Evolutionary conservation across 225 moss, liverwort and hornwort species (phyloP).

Genomic region (Ulota crispa): DNA sequence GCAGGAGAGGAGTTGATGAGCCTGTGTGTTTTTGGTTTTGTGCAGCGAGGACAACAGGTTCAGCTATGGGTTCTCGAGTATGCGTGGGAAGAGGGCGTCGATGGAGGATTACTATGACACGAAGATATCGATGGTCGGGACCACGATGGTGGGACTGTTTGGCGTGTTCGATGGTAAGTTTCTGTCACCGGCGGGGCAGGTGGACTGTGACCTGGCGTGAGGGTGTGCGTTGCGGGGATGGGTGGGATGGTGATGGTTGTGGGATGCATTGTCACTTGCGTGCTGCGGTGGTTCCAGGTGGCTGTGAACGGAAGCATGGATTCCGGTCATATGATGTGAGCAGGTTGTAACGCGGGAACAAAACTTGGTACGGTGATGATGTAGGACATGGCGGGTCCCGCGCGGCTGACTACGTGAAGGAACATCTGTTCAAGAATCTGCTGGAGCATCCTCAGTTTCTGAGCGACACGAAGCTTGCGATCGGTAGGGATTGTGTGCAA

Average conservation of each 20-base stretch:
- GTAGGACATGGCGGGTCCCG: constrained; percentile 93
- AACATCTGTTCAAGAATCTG: constrained; percentile 87
- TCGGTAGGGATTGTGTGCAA: constrained; percentile 49
- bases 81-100: constrained; percentile 90
- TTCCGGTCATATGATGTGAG: neutral
- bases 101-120: constrained; percentile 95
- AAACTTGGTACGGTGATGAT: constrained; percentile 12
- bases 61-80: constrained; percentile 89
- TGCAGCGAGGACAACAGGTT: constrained; percentile 79
- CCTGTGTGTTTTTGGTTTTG: constrained; percentile 14
- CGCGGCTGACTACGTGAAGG: constrained; percentile 88
- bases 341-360: neutral
- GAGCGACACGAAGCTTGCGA: constrained; percentile 67
- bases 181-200: neutral
- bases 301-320: neutral
- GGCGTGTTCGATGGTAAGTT: constrained; percentile 92
- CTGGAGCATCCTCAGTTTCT: constrained; percentile 83
- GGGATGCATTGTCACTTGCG: neutral
- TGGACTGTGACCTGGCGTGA: neutral
- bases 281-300: neutral
- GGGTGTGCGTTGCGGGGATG: neutral
- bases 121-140: constrained; percentile 61
- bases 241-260: neutral
- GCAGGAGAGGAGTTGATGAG: constrained; percentile 2
- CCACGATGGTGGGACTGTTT: constrained; percentile 71